These are phyloP conservation scores for Pleoardoris graminearum DNA, from an alignment of 2,329 filamentous ascomycete genomes.

Conservation along the genomic window DNA sequence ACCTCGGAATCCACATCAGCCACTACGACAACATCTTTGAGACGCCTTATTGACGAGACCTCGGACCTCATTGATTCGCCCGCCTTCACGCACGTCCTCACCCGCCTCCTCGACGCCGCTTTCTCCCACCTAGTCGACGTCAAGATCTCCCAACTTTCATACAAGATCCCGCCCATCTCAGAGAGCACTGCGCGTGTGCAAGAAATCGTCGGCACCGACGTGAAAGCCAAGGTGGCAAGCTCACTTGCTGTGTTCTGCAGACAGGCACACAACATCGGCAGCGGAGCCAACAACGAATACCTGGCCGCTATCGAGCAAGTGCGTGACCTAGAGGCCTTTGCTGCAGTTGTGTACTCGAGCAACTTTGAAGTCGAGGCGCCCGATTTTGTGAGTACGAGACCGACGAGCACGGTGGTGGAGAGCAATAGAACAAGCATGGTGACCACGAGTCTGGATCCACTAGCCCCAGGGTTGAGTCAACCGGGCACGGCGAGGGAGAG, in stretches of 20 bases:
- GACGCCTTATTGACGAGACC: constrained; percentile 90
- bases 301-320: constrained; percentile 73
- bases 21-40: constrained; percentile 61
- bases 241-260: constrained; percentile 86
- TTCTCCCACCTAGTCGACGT: constrained; percentile 83
- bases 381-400: constrained; percentile 25
- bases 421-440: no score
- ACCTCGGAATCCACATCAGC: constrained; percentile 45
- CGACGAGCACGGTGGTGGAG: constrained; percentile 17
- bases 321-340: constrained; percentile 77
- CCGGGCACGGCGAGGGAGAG: constrained; percentile 66
- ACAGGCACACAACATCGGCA: constrained; percentile 87
- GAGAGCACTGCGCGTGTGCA: constrained; percentile 50
- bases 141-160: constrained; percentile 78
- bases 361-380: constrained; percentile 66
- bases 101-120: constrained; percentile 80
- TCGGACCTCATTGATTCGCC: constrained; percentile 95
- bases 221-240: constrained; percentile 77
- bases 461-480: no score
- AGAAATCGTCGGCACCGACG: constrained; percentile 56
- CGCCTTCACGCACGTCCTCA: constrained; percentile 83
- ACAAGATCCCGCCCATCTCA: constrained; percentile 62
- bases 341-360: constrained; percentile 83
- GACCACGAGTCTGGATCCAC: no score
- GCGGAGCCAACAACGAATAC: constrained; percentile 57